A percentile compares a stretch with the other conserved stretches of the same genome.
These are phyloP conservation scores for Cornus controversa DNA, from an alignment of 148 eudicot genomes.

Conservation along the genomic window DNA sequence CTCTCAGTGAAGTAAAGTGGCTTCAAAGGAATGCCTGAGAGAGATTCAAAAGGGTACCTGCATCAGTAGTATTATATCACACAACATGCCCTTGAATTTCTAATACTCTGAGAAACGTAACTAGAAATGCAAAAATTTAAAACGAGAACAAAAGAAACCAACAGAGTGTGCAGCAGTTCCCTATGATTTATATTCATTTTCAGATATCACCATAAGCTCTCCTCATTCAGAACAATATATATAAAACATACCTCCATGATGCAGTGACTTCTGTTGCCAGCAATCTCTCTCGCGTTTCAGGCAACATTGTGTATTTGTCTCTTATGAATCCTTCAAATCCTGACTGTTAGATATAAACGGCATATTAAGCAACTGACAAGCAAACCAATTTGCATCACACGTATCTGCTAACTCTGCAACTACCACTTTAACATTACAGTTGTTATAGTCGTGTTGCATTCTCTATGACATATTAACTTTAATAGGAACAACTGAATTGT, in stretches of 20 bases:
- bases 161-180: background rate
- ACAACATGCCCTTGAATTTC: background rate
- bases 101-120: background rate
- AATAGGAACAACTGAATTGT: no score
- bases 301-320: conserved; percentile 80
- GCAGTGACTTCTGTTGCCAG: conserved; percentile 90
- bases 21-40: conserved; percentile 51
- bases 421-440: background rate
- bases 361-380: conserved; percentile 5
- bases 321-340: conserved; percentile 94
- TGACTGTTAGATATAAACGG: conserved; percentile 51
- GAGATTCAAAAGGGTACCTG: conserved; percentile 73
- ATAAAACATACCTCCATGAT: conserved; percentile 71
- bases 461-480: no score
- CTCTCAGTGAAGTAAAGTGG: conserved; percentile 63
- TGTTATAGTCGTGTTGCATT: background rate
- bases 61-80: conserved; percentile 7
- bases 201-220: background rate
- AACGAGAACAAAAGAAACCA: background rate
- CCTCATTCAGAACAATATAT: background rate
- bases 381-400: conserved; percentile 4
- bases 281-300: conserved; percentile 93
- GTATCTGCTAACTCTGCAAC: background rate
- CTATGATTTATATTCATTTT: background rate
- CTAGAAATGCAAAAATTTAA: background rate